These are phyloP conservation scores for Annulohypoxylon bovei DNA, from an alignment of 495 filamentous ascomycete species.

Conservation along the genomic window DNA sequence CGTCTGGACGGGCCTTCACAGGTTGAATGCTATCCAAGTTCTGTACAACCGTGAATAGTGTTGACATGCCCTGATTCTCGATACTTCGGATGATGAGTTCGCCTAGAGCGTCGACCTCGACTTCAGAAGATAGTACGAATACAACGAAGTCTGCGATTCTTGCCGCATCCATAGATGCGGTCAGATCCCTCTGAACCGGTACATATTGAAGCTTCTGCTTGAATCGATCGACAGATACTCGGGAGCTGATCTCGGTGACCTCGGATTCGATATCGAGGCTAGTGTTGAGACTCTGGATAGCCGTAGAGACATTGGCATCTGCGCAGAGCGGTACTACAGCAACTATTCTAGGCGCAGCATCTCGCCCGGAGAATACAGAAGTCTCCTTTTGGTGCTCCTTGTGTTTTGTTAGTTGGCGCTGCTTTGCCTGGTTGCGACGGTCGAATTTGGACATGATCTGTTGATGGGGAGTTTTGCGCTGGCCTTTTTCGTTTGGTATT, in stretches of 20 bases:
- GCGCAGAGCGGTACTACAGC: slow-evolving; percentile 85
- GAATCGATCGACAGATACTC: slow-evolving; percentile 83
- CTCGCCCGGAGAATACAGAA: slow-evolving; percentile 82
- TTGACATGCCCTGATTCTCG: slow-evolving; percentile 93
- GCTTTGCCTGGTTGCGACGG: slow-evolving; percentile 90
- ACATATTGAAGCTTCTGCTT: slow-evolving; percentile 92
- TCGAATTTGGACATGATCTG: slow-evolving; percentile 97
- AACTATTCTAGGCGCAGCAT: slow-evolving; percentile 90
- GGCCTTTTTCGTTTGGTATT: slow-evolving; percentile 62
- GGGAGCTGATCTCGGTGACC: slow-evolving; percentile 66
- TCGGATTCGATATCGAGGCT: slow-evolving; percentile 81
- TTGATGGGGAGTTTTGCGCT: slow-evolving; percentile 90
- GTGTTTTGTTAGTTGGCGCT: slow-evolving; percentile 82
- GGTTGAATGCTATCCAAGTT: slow-evolving; percentile 79
- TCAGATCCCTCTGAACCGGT: slow-evolving; percentile 72
- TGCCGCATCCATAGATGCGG: slow-evolving; percentile 83
- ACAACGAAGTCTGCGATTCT: slow-evolving; percentile 89
- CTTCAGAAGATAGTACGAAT: slow-evolving; percentile 78
- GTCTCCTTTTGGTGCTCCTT: slow-evolving; percentile 77
- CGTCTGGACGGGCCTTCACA: slow-evolving; percentile 76
- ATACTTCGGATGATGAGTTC: slow-evolving; percentile 85
- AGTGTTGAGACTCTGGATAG: slow-evolving; percentile 74
- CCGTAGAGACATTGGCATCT: slow-evolving; percentile 70
- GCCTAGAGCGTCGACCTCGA: slow-evolving; percentile 83
- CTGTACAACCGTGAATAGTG: slow-evolving; percentile 81